Evolutionary conservation across 139 green algal species (phyloP).

Genomic region (Auxenochlorella protothecoides): DNA sequence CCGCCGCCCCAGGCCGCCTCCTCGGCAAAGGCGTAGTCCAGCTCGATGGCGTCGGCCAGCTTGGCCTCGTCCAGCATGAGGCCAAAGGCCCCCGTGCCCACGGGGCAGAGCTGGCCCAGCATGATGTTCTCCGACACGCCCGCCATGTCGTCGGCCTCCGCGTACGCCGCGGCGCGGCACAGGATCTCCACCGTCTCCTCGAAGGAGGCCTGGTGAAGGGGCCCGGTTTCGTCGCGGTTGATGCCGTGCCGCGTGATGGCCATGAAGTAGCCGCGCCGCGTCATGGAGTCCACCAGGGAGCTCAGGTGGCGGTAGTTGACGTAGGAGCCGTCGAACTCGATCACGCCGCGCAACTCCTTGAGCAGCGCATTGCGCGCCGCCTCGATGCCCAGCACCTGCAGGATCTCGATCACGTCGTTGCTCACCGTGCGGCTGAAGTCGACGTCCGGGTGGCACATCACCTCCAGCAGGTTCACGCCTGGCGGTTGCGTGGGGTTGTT

Average conservation of each 20-base stretch:
- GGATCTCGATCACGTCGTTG: slow-evolving; percentile 89
- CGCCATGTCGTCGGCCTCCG: slow-evolving; percentile 62
- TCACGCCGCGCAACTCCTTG: slow-evolving; percentile 92
- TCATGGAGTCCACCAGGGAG: slow-evolving; percentile 81
- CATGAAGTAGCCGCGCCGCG: slow-evolving; percentile 89
- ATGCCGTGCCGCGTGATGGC: slow-evolving; percentile 98
- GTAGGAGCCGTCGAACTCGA: slow-evolving; percentile 96
- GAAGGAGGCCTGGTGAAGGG: slow-evolving; percentile 92
- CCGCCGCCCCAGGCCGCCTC: slow-evolving; percentile 3
- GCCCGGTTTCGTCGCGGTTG: slow-evolving; percentile 84
- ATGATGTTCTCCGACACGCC: slow-evolving; percentile 97
- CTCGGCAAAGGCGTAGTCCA: slow-evolving; percentile 27
- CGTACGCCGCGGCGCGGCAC: slow-evolving; percentile 65
- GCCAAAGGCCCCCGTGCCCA: slow-evolving; percentile 87
- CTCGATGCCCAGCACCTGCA: slow-evolving; percentile 94
- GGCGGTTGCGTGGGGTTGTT: background rate
- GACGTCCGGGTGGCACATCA: slow-evolving; percentile 81
- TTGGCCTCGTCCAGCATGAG: slow-evolving; percentile 85
- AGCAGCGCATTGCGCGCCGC: slow-evolving; percentile 77
- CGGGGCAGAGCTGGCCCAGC: slow-evolving; percentile 81
- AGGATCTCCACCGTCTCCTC: slow-evolving; percentile 99
- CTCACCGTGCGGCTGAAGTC: slow-evolving; percentile 78
- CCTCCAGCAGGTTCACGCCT: slow-evolving; percentile 87
- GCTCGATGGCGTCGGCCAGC: slow-evolving; percentile 79
- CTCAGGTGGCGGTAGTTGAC: slow-evolving; percentile 97